A percentile compares a stretch with the other conserved stretches of the same genome.
These are phyloP conservation scores for Puccinia horiana DNA, from an alignment of 1,284 basidiomycete species.

Conservation along the genomic window DNA sequence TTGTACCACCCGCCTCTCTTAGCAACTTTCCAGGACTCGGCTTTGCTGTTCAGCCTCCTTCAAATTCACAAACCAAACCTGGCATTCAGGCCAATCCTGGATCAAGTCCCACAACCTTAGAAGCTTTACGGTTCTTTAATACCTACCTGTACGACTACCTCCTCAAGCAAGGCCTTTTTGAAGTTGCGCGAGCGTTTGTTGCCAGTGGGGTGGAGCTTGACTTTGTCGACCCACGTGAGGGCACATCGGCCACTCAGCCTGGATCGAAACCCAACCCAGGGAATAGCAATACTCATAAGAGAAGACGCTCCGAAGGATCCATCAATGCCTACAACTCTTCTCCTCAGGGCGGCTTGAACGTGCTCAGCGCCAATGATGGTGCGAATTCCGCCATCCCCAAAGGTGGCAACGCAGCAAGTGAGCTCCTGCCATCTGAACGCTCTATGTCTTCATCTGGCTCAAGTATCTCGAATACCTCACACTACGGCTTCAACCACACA, in stretches of 20 bases:
- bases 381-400: conserved; percentile 8
- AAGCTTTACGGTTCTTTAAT: conserved; percentile 39
- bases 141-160: conserved; percentile 48
- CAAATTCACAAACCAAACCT: background rate
- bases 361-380: conserved; percentile 6
- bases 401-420: conserved; percentile 43
- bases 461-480: conserved; percentile 46
- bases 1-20: conserved; percentile 3
- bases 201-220: conserved; percentile 41
- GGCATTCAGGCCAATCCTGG: background rate
- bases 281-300: conserved; percentile 22
- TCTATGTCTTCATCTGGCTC: conserved; percentile 48
- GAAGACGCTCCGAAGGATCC: conserved; percentile 31
- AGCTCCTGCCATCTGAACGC: conserved; percentile 47
- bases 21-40: conserved; percentile 33
- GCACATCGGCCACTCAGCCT: background rate
- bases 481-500: conserved; percentile 45
- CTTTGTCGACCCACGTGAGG: conserved; percentile 14
- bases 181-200: conserved; percentile 41
- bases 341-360: conserved; percentile 27
- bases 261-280: background rate
- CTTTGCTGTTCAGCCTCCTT: background rate
- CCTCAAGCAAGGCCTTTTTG: conserved; percentile 47
- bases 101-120: background rate
- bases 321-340: conserved; percentile 16